These are phyloP conservation scores for Botryosphaeria dothidea DNA, from an alignment of 2,329 filamentous ascomycete genomes.

Conservation along the genomic window DNA sequence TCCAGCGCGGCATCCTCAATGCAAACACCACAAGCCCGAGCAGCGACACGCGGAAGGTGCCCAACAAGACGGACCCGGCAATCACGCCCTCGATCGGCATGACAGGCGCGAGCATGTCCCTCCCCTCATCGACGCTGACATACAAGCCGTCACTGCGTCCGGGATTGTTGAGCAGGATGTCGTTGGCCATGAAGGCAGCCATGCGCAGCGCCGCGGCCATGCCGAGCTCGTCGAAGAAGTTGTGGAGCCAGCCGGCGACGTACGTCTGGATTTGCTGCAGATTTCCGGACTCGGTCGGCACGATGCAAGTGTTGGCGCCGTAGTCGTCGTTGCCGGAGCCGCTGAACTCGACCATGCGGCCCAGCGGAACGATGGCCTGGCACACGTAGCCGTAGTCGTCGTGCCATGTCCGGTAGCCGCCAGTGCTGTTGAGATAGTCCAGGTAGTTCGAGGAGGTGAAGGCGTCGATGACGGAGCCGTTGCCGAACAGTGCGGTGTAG, in stretches of 20 bases:
- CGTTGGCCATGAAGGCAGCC: neutral
- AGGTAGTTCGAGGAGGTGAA: neutral
- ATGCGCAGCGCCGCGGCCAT: neutral
- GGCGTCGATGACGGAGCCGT: neutral
- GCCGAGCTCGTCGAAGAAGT: neutral
- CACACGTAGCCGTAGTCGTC: neutral
- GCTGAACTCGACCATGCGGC: neutral
- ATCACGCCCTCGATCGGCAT: neutral
- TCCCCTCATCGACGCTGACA: neutral
- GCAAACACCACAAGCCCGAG: neutral
- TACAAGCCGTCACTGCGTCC: neutral
- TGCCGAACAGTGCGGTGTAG: neutral
- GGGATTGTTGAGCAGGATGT: neutral
- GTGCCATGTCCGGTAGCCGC: neutral
- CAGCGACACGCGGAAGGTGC: neutral
- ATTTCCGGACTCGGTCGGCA: neutral
- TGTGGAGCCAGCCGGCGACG: neutral
- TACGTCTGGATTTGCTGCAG: neutral
- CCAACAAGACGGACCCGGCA: neutral
- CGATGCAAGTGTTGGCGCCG: neutral
- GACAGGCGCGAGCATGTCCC: neutral
- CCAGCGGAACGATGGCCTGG: neutral
- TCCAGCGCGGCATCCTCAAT: neutral
- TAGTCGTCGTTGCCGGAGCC: neutral
- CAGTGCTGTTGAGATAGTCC: neutral